phyloP scores from a whole-genome alignment of 352 stramenopile genomes.

The Globisporangium recalcitrans region DNA sequence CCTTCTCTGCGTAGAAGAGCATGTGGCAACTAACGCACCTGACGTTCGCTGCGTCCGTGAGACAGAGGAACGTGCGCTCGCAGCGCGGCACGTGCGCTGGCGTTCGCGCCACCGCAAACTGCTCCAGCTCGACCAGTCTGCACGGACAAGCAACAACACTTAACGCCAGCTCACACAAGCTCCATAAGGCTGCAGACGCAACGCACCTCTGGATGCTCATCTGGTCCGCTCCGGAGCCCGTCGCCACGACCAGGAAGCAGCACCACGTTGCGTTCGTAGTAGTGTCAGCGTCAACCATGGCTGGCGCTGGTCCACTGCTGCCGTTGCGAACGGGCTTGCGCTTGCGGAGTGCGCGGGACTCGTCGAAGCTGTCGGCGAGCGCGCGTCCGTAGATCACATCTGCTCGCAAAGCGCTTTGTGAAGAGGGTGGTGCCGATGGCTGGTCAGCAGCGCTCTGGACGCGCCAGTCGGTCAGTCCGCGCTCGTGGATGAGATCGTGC shows the following conservation, averaged over 20 bases:
- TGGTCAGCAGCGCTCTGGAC: constrained; percentile 13
- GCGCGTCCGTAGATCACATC: constrained; percentile 30
- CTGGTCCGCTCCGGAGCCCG: constrained; percentile 11
- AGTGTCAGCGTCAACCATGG: constrained; percentile 3
- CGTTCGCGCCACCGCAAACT: constrained; percentile 21
- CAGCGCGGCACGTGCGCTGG: background rate
- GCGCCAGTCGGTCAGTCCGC: constrained; percentile 31
- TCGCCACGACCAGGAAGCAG: constrained; percentile 36
- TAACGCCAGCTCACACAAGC: background rate
- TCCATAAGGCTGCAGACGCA: background rate
- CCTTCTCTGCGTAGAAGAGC: background rate
- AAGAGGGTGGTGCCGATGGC: background rate
- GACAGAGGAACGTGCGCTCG: constrained; percentile 36
- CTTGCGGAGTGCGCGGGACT: constrained; percentile 35
- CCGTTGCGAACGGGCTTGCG: constrained; percentile 40
- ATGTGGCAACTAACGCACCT: too few relatives aligned
- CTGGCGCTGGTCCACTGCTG: constrained; percentile 3
- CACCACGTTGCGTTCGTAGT: constrained; percentile 15
- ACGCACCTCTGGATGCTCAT: constrained; percentile 39
- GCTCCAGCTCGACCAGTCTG: constrained; percentile 36
- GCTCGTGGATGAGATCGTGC: constrained; percentile 35
- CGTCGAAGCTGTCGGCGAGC: constrained; percentile 23
- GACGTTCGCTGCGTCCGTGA: constrained; percentile 44
- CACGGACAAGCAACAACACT: background rate
- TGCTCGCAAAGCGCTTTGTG: constrained; percentile 3